Conservation (phyloP, 768 basidiomycete species). For the Russula sp. region DNA sequence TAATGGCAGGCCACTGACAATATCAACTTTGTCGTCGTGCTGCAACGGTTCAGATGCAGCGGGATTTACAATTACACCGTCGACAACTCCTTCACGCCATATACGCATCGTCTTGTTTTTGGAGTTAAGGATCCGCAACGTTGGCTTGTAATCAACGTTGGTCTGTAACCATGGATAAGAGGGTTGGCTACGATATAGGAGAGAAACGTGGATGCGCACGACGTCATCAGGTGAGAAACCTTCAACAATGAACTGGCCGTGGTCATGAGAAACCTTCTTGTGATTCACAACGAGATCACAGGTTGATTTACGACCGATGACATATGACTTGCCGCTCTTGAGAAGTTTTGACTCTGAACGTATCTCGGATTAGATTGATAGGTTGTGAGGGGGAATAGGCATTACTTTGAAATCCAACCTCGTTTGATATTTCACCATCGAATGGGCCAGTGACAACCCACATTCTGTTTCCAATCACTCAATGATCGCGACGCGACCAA, state of each 20-base stretch:
- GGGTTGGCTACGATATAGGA: not conserved
- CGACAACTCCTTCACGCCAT: conserved; percentile 37
- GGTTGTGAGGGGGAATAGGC: conserved; percentile 12
- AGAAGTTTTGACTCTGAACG: conserved; percentile 54
- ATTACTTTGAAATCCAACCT: conserved; percentile 44
- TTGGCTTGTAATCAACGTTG: conserved; percentile 50
- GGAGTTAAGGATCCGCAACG: conserved; percentile 46
- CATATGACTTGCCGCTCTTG: conserved; percentile 54
- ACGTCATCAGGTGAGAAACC: conserved; percentile 50
- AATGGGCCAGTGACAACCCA: conserved; percentile 57
- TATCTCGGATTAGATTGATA: conserved; percentile 4
- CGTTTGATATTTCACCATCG: conserved; percentile 42
- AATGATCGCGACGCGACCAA: not conserved
- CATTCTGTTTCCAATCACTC: conserved; percentile 42
- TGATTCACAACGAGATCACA: conserved; percentile 48
- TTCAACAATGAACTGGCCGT: conserved; percentile 58
- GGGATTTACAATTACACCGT: conserved; percentile 39
- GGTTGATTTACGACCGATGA: conserved; percentile 54
- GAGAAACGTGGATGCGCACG: conserved; percentile 43
- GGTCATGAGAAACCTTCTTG: conserved; percentile 63
- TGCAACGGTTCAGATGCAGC: conserved; percentile 44
- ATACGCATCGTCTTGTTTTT: conserved; percentile 49
- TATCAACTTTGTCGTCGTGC: conserved; percentile 52
- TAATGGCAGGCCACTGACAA: conserved; percentile 45
- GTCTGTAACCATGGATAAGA: conserved; percentile 39